Evolutionary conservation across 768 basidiomycete species (phyloP), one percentile per base, ranked within the genome.

Genomic region (Clitopilus hobsonii): DNA sequence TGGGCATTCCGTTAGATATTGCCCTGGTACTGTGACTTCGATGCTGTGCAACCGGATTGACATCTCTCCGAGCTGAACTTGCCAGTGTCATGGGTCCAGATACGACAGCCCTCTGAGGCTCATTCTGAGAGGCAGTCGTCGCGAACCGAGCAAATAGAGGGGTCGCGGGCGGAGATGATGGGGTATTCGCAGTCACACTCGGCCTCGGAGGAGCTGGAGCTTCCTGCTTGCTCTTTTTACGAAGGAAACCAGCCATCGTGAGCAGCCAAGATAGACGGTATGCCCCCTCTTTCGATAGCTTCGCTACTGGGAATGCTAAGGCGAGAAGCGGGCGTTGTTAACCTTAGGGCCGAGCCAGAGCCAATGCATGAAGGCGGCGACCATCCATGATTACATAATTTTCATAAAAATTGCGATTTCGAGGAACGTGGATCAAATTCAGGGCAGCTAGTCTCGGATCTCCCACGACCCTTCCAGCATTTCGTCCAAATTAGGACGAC

Each of bases 181-280:
- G 47, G 27, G 26, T 51, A 51, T 27, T 26, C 18, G 41, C 41
- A 20, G 22, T 11, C 18, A 29, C 50, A 23, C 49, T 29, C n/a
- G 54, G 54, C 38, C 59, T 16, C 2, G 41, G n/a, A 18, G 3
- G 66, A 52, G 47, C 51, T 47, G 51, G 65, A 30, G 57, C 56
- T n/a, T 69, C 69, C 52, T 65, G 67, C 53, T 73, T 79, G 10
- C 61, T 56, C 63, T 79, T 81, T 71, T 71, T 82, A 71, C 78
- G 82, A 67, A 82, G 71, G 70, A 83, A 82, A 65, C 74, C 75
- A 60, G 78, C 75, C 82, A 83, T 82, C 66, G 69, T 45, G 22
- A 45, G 41, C 18, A 45, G 41, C 41, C 22, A 45, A n/a, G 8
- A 11, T 20, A 16, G 22, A 18, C n/a, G 41, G 22, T 45, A 45